Evolutionary conservation across 495 filamentous ascomycete species (phyloP).

Genomic region (Terfezia boudieri): DNA sequence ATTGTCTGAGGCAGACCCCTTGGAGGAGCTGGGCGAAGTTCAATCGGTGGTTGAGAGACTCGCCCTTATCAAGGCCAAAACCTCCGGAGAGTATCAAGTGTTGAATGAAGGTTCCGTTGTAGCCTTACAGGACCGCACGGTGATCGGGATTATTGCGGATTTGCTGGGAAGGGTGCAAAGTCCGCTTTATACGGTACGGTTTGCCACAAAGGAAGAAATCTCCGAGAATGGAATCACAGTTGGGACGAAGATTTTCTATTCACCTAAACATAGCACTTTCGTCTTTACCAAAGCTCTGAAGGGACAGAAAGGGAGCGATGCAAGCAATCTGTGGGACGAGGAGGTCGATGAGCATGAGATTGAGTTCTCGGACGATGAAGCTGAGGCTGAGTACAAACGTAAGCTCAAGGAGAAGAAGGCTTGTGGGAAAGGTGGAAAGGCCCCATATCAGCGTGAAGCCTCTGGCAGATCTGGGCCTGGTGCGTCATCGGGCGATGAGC

Average conservation of each 20-base stretch:
- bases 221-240: conserved; percentile 36
- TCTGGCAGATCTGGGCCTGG: conserved; percentile 13
- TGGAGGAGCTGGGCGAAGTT: conserved; percentile 48
- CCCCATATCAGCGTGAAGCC: background rate
- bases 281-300: conserved; percentile 67
- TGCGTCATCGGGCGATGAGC: conserved; percentile 13
- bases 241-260: conserved; percentile 55
- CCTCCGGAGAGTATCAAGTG: conserved; percentile 57
- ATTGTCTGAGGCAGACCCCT: conserved; percentile 51
- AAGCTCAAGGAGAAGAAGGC: conserved; percentile 36
- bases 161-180: conserved; percentile 60
- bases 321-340: conserved; percentile 83
- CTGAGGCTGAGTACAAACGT: conserved; percentile 59
- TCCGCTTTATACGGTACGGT: conserved; percentile 59
- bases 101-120: conserved; percentile 64
- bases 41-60: conserved; percentile 52
- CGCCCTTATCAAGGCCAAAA: conserved; percentile 56
- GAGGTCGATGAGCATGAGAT: conserved; percentile 66
- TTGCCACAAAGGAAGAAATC: conserved; percentile 41
- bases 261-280: conserved; percentile 46
- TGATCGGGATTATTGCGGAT: conserved; percentile 62
- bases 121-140: conserved; percentile 47
- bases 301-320: conserved; percentile 63
- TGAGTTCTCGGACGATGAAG: conserved; percentile 92
- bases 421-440: conserved; percentile 20